Conservation (phyloP, 1,284 basidiomycete species). For the Afroboletus lepidellus region DNA sequence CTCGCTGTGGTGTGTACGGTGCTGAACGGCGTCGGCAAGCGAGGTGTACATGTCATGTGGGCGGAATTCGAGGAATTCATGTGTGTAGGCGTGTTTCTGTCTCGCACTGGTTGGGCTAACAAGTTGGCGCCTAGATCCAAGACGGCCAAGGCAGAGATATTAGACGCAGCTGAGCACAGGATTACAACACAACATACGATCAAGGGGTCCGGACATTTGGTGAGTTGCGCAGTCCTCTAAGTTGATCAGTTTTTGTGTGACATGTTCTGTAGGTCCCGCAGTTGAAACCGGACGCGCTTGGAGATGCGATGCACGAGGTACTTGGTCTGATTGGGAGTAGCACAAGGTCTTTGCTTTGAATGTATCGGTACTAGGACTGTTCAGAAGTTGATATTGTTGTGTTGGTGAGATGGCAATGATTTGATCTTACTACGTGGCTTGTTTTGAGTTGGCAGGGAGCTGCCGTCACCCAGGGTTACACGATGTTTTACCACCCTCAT, state of each 20-base stretch:
- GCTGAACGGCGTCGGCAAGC: constrained; percentile 11
- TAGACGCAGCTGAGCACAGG: constrained; percentile 26
- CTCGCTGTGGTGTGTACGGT: constrained; percentile 20
- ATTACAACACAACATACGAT: constrained; percentile 24
- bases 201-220: constrained; percentile 32
- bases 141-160: constrained; percentile 26
- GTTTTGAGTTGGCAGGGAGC: not conserved
- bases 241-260: not conserved
- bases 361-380: too few relatives aligned
- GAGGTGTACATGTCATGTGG: constrained; percentile 31
- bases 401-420: too few relatives aligned
- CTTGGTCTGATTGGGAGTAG: constrained; percentile 16
- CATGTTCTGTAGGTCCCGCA: constrained; percentile 23
- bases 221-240: constrained; percentile 10
- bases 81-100: constrained; percentile 15
- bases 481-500: not conserved
- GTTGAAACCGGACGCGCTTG: constrained; percentile 32
- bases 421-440: not conserved
- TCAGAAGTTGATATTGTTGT: not conserved
- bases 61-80: constrained; percentile 35
- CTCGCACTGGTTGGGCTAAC: not conserved
- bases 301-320: constrained; percentile 27
- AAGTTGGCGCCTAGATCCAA: constrained; percentile 19
- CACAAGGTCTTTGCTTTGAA: constrained; percentile 17
- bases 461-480: not conserved